Evolutionary conservation across 75 land plant genomes (phyloP).

Genomic region (Pinus albicaulis): DNA sequence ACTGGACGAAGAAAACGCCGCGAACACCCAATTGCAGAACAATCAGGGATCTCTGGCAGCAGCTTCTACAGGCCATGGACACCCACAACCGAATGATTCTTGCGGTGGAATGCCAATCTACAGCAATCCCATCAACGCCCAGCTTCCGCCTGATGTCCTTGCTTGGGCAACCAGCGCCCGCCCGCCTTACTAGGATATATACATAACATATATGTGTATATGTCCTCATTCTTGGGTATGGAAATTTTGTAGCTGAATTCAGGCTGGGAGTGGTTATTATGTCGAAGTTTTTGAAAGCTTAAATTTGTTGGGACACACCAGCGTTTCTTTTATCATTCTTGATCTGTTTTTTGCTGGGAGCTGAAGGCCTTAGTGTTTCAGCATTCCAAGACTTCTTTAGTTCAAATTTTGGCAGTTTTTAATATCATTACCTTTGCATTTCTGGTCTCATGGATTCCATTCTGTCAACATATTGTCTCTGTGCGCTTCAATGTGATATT

Average conservation of each 20-base stretch:
- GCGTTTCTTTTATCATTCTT: neutral
- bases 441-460: neutral
- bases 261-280: neutral
- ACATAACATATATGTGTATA: too few relatives aligned
- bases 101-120: constrained; percentile 8
- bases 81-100: neutral
- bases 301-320: neutral
- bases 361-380: neutral
- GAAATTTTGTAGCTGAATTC: neutral
- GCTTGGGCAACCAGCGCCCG: neutral
- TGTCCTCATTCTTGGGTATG: too few relatives aligned
- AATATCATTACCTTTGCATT: neutral
- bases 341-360: too few relatives aligned
- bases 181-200: neutral
- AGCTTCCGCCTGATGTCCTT: constrained; percentile 7
- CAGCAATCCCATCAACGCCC: constrained; percentile 1
- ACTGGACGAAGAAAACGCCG: constrained; percentile 25
- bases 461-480: neutral
- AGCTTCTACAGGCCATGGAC: neutral
- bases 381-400: too few relatives aligned
- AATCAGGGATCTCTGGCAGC: neutral
- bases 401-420: too few relatives aligned
- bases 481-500: neutral
- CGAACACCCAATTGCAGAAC: neutral
- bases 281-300: neutral